These are phyloP conservation scores for Lenwebbia sp. DNA, from an alignment of 345 rosid genomes.

Conservation along the genomic window DNA sequence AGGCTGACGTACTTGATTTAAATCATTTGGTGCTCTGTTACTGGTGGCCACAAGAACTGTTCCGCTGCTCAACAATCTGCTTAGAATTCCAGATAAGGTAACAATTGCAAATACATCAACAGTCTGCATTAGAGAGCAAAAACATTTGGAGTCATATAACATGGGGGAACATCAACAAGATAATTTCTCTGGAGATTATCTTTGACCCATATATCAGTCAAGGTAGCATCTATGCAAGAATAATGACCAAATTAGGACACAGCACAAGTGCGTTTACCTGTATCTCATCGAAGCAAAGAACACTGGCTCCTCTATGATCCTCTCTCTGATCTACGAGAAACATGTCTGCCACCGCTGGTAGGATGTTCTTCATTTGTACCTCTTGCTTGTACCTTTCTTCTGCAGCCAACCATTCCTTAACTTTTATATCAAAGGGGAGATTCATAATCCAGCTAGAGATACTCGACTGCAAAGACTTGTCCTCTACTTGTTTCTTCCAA, in stretches of 20 bases:
- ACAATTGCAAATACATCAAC: conserved; percentile 97
- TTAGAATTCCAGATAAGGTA: conserved; percentile 94
- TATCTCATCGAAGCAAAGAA: conserved; percentile 93
- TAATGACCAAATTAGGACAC: background rate
- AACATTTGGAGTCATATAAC: conserved; percentile 3
- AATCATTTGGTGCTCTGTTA: conserved; percentile 81
- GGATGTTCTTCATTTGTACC: conserved; percentile 71
- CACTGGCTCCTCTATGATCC: conserved; percentile 58
- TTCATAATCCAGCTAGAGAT: conserved; percentile 72
- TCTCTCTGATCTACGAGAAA: conserved; percentile 54
- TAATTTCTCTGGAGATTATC: background rate
- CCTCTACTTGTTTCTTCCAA: conserved; percentile 74
- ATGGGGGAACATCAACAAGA: background rate
- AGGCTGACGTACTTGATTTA: conserved; percentile 58
- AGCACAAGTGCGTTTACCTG: conserved; percentile 34
- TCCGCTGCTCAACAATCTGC: conserved; percentile 82
- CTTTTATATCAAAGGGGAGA: conserved; percentile 77
- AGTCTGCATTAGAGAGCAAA: conserved; percentile 51
- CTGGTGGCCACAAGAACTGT: conserved; percentile 93
- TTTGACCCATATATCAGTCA: background rate
- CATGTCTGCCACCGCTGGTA: conserved; percentile 83
- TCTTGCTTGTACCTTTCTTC: conserved; percentile 87
- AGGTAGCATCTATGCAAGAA: background rate
- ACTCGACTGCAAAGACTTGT: conserved; percentile 42
- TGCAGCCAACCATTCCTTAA: conserved; percentile 84